phyloP scores from a whole-genome alignment of 2,329 filamentous ascomycete species.

The Fusarium staphyleae region DNA sequence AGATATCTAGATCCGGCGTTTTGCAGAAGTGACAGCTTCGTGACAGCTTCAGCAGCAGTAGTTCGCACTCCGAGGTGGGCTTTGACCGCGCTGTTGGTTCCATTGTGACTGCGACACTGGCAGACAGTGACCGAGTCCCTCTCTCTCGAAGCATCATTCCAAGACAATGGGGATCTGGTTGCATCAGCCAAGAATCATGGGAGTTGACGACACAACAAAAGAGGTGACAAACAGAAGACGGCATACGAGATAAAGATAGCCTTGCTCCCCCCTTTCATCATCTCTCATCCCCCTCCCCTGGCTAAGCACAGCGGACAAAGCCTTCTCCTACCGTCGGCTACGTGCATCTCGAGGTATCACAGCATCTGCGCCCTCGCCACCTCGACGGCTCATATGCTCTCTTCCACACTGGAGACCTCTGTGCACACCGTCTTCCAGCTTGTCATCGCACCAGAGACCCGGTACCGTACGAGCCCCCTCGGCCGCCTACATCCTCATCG shows the following conservation, averaged over 20 bases:
- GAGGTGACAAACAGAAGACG: no score
- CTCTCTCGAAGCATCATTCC: background rate
- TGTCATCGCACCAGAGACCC: slow-evolving; percentile 1
- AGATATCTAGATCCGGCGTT: no score
- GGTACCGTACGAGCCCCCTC: slow-evolving; percentile 4
- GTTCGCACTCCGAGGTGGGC: background rate
- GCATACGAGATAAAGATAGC: background rate
- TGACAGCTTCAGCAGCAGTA: background rate
- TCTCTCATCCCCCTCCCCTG: background rate
- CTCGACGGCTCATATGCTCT: slow-evolving; percentile 14
- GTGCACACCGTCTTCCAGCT: background rate
- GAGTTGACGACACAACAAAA: no score
- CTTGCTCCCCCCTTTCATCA: background rate
- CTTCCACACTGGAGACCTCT: background rate
- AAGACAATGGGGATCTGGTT: background rate
- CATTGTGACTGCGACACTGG: background rate
- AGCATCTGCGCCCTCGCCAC: slow-evolving; percentile 16
- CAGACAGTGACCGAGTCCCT: background rate
- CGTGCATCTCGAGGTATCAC: slow-evolving; percentile 29
- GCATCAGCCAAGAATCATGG: slow-evolving; percentile 11
- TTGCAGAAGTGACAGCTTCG: background rate
- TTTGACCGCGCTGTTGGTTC: background rate
- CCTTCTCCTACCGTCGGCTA: slow-evolving; percentile 18
- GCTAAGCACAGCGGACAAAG: slow-evolving; percentile 6
- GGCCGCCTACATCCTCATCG: slow-evolving; percentile 4